These are phyloP conservation scores for Chytriomyces hyalinus DNA, from an alignment of 192 early-diverging fungal genomes.

Conservation along the genomic window DNA sequence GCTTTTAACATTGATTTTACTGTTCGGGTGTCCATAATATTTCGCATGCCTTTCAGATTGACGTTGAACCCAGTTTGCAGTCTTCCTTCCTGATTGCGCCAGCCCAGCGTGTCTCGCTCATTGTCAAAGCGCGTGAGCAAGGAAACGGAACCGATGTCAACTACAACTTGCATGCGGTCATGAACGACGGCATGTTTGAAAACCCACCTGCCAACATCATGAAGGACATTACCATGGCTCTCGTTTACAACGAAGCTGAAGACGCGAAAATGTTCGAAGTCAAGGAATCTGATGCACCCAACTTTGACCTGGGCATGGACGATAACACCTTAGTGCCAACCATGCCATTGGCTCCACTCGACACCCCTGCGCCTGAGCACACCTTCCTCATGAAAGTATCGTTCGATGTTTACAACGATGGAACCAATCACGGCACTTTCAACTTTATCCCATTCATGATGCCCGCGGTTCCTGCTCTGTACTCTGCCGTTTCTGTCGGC, in stretches of 20 bases:
- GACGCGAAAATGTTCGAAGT: slow-evolving; percentile 16
- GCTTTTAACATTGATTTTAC: slow-evolving; percentile 14
- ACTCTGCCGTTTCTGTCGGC: slow-evolving; percentile 68
- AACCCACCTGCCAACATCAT: slow-evolving; percentile 58
- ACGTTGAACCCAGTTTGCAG: slow-evolving; percentile 62
- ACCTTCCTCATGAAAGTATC: slow-evolving; percentile 61
- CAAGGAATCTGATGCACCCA: slow-evolving; percentile 5
- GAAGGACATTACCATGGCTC: slow-evolving; percentile 20
- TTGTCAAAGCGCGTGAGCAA: slow-evolving; percentile 69
- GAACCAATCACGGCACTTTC: slow-evolving; percentile 81
- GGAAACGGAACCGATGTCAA: slow-evolving; percentile 55
- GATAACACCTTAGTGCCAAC: background rate
- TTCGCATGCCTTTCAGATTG: slow-evolving; percentile 24
- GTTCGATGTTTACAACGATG: slow-evolving; percentile 72
- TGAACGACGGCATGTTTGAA: slow-evolving; percentile 81
- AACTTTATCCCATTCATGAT: slow-evolving; percentile 72
- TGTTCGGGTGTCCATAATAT: background rate
- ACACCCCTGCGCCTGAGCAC: slow-evolving; percentile 55
- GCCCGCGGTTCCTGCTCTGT: slow-evolving; percentile 70
- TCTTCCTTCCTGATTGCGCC: slow-evolving; percentile 64
- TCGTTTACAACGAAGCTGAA: slow-evolving; percentile 23
- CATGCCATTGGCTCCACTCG: background rate
- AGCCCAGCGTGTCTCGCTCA: slow-evolving; percentile 81
- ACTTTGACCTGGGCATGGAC: slow-evolving; percentile 20
- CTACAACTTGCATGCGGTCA: slow-evolving; percentile 75